phyloP scores from a whole-genome alignment of 139 green algal species.

The Tetraselmis chui region DNA sequence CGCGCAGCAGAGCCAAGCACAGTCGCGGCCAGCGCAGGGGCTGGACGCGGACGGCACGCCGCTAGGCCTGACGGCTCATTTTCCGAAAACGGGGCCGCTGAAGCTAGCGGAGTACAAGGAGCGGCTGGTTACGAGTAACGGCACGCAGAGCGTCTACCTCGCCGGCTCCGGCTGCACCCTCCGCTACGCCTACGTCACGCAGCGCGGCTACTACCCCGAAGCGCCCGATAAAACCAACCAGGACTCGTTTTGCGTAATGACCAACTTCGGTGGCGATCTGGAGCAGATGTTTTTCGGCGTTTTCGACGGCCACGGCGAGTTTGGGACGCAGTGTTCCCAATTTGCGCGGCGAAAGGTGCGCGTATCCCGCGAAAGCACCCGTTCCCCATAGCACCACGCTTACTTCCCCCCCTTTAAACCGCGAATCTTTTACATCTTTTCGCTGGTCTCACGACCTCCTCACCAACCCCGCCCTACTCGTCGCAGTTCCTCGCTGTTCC shows the following conservation, averaged over 20 bases:
- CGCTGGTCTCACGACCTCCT: too few species aligned
- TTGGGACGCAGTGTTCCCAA: conserved; percentile 57
- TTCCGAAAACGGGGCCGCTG: conserved; percentile 38
- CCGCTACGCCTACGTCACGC: conserved; percentile 71
- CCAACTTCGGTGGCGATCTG: conserved; percentile 52
- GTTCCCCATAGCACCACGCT: too few species aligned
- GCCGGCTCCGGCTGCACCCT: conserved; percentile 43
- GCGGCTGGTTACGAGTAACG: conserved; percentile 38
- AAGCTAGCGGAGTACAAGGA: conserved; percentile 50
- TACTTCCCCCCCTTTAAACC: too few species aligned
- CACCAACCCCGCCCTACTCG: too few species aligned
- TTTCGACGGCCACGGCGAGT: conserved; percentile 82
- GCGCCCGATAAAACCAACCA: conserved; percentile 82
- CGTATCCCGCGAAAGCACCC: too few species aligned
- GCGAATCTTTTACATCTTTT: too few species aligned
- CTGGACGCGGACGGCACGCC: neutral
- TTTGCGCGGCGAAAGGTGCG: conserved; percentile 73
- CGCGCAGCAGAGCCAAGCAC: neutral
- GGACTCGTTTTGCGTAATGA: conserved; percentile 63
- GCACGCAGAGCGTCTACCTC: conserved; percentile 36
- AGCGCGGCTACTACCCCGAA: conserved; percentile 87
- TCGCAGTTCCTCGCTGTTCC: too few species aligned
- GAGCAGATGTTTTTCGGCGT: conserved; percentile 69
- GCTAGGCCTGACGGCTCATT: neutral
- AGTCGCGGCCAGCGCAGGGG: neutral